Conservation (phyloP, 1,284 basidiomycete species). For the Sparassis latifolia region DNA sequence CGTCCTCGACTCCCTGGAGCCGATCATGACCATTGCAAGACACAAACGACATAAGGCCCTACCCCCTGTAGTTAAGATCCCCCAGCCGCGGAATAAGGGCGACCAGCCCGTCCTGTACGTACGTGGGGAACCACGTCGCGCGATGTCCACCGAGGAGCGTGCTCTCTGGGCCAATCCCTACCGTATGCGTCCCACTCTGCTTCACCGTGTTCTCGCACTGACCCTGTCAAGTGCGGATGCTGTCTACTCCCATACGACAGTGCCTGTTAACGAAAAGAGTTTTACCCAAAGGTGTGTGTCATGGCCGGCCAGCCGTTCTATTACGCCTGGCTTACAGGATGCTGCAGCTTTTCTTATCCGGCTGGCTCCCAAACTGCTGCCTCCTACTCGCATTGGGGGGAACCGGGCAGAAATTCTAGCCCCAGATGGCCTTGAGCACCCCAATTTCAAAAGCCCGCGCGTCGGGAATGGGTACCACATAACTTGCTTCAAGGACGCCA, state of each 20-base stretch:
- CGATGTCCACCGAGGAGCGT: conserved; percentile 57
- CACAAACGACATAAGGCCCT: conserved; percentile 11
- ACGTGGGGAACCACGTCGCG: conserved; percentile 35
- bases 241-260: conserved; percentile 52
- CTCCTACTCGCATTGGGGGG: conserved; percentile 18
- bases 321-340: neutral
- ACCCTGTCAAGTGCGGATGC: conserved; percentile 54
- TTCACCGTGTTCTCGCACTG: neutral
- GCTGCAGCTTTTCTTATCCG: conserved; percentile 61
- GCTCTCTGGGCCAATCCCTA: conserved; percentile 70
- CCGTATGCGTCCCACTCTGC: conserved; percentile 34
- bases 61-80: conserved; percentile 7
- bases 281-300: conserved; percentile 49
- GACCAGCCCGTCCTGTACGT: conserved; percentile 2
- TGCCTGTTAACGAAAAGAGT: conserved; percentile 45
- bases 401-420: conserved; percentile 28
- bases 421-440: conserved; percentile 66
- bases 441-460: conserved; percentile 43
- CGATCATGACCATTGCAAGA: conserved; percentile 12
- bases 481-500: conserved; percentile 46
- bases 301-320: neutral
- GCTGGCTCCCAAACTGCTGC: conserved; percentile 41
- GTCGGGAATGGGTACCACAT: conserved; percentile 44
- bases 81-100: conserved; percentile 1
- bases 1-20: conserved; percentile 15